phyloP scores from a whole-genome alignment of 2,329 filamentous ascomycete species.

The Xylariaceae sp. region DNA sequence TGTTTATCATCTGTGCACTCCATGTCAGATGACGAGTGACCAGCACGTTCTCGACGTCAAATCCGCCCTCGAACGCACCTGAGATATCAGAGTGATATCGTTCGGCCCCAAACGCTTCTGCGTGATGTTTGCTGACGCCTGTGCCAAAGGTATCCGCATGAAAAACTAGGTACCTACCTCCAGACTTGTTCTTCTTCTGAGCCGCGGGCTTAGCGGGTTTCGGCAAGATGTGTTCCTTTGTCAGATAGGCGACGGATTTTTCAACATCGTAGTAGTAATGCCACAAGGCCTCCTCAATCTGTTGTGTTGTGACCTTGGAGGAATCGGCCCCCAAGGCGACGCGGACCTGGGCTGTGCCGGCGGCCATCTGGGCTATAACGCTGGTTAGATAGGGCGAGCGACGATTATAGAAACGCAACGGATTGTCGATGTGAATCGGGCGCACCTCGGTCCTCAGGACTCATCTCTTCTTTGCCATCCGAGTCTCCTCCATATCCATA shows the following conservation, averaged over 20 bases:
- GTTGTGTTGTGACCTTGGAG: constrained; percentile 52
- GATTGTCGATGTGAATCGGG: too few relatives aligned
- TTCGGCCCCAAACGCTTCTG: neutral
- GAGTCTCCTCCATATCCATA: constrained; percentile 34
- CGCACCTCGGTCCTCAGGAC: constrained; percentile 34
- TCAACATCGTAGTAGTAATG: constrained; percentile 93
- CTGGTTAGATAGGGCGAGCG: constrained; percentile 9
- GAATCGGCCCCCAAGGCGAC: constrained; percentile 58
- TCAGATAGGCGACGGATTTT: constrained; percentile 77
- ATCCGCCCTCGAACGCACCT: constrained; percentile 10
- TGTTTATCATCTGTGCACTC: constrained; percentile 17
- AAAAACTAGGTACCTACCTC: constrained; percentile 41
- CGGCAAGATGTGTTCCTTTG: constrained; percentile 55
- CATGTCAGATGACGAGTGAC: constrained; percentile 17
- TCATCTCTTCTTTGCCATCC: constrained; percentile 44
- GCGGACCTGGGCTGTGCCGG: constrained; percentile 63
- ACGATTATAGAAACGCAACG: neutral
- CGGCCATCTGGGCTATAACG: constrained; percentile 46
- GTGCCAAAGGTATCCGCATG: constrained; percentile 13
- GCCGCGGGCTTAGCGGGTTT: constrained; percentile 39
- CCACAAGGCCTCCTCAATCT: constrained; percentile 89
- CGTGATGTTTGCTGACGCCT: constrained; percentile 9
- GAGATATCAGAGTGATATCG: neutral
- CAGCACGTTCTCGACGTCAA: constrained; percentile 2
- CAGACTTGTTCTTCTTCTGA: constrained; percentile 39